Evolutionary conservation across 441 rosid genomes (phyloP).

Genomic region (Biscutella laevigata): DNA sequence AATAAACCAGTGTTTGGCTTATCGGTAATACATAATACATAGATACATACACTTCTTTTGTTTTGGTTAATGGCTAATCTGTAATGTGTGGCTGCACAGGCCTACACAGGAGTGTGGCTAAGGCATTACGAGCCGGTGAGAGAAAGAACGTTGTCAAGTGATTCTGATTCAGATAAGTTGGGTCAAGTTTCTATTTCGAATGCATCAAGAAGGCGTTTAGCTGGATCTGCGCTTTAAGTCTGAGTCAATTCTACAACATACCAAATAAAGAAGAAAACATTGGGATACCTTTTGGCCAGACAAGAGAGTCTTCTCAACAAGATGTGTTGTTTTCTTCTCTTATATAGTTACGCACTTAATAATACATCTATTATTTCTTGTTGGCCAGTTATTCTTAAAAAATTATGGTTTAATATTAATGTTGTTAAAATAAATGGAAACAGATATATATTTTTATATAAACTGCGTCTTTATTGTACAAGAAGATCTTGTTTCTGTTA

Average conservation of each 20-base stretch:
- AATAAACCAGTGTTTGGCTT: not conserved
- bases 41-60: not conserved
- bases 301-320: slow-evolving; percentile 8
- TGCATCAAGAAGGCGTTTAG: slow-evolving; percentile 74
- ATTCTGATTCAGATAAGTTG: slow-evolving; percentile 41
- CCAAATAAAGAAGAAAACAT: slow-evolving; percentile 7
- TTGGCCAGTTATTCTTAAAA: not conserved
- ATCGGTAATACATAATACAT: not conserved
- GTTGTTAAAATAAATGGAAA: not conserved
- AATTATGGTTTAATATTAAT: not conserved
- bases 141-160: slow-evolving; percentile 41
- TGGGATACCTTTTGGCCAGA: not conserved
- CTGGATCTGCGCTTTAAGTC: slow-evolving; percentile 47
- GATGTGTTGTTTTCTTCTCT: not conserved
- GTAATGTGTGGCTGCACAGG: slow-evolving; percentile 34
- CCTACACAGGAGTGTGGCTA: slow-evolving; percentile 81
- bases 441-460: not conserved
- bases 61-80: not conserved
- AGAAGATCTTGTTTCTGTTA: not conserved
- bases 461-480: not conserved
- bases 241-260: not conserved
- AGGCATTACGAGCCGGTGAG: slow-evolving; percentile 61
- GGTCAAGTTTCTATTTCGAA: slow-evolving; percentile 78
- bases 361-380: not conserved
- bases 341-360: not conserved